phyloP scores from a whole-genome alignment of 23 red algal species.

The Gracilaria vermiculophylla region DNA sequence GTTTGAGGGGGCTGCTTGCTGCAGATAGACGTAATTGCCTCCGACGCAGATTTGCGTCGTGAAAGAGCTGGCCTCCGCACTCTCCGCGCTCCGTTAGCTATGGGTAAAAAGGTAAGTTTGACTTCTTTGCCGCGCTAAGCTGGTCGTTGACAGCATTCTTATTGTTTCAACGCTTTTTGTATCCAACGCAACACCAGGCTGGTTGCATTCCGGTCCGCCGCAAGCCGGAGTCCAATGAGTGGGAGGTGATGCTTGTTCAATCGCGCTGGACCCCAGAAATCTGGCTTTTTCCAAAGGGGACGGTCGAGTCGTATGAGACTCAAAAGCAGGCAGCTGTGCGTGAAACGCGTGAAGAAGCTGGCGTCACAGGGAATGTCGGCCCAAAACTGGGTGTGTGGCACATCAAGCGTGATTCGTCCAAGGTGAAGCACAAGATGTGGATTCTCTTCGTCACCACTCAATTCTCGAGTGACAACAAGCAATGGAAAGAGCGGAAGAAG shows the following conservation, averaged over 20 bases:
- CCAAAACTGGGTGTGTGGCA: conserved; percentile 84
- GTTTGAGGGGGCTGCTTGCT: no score
- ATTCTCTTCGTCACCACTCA: conserved; percentile 70
- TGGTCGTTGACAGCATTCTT: not conserved
- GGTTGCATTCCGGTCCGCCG: conserved; percentile 82
- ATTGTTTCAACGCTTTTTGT: not conserved
- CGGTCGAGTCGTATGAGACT: conserved; percentile 74
- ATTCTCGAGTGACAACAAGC: conserved; percentile 15
- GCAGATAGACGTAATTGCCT: no score
- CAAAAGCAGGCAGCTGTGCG: conserved; percentile 75
- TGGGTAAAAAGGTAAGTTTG: conserved; percentile 9
- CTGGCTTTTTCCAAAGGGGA: conserved; percentile 96
- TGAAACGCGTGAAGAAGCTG: conserved; percentile 93
- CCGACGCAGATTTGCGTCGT: no score
- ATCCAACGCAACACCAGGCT: conserved; percentile 16
- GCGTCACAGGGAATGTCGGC: conserved; percentile 65
- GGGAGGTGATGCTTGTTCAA: conserved; percentile 81
- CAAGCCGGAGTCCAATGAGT: conserved; percentile 12
- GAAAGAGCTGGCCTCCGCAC: not conserved
- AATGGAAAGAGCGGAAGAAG: conserved; percentile 80
- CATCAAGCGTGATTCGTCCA: conserved; percentile 8
- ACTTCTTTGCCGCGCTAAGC: not conserved
- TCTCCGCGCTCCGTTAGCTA: not conserved
- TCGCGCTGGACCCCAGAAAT: conserved; percentile 66
- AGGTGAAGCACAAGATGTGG: conserved; percentile 81